phyloP scores from a whole-genome alignment of 2,329 filamentous ascomycete species.

The Clathrospora elynae region DNA sequence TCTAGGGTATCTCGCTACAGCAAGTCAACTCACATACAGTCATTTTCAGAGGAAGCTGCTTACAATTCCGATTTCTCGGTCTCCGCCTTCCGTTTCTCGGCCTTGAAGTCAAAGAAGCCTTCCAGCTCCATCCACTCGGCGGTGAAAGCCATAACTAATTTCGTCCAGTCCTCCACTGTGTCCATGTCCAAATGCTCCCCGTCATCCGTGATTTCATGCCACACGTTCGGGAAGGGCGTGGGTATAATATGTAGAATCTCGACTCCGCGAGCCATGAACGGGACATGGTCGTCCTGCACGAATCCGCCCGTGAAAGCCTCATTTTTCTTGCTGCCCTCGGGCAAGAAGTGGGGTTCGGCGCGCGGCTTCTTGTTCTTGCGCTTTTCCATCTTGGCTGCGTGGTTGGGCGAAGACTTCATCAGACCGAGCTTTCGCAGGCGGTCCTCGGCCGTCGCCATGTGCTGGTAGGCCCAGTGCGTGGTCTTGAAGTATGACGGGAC shows the following conservation, averaged over 20 bases:
- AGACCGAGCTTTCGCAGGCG: conserved; percentile 71
- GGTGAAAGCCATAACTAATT: conserved; percentile 80
- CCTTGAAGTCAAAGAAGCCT: conserved; percentile 39
- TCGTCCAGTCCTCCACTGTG: conserved; percentile 87
- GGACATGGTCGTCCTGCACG: conserved; percentile 90
- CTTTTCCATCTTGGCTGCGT: conserved; percentile 50
- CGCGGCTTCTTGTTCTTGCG: conserved; percentile 38
- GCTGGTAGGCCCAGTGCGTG: conserved; percentile 91
- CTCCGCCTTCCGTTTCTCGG: conserved; percentile 20
- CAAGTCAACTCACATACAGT: conserved; percentile 26
- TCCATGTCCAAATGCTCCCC: conserved; percentile 81
- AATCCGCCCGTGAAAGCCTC: conserved; percentile 58
- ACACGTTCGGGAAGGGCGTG: conserved; percentile 77
- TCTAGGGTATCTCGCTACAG: conserved; percentile 41
- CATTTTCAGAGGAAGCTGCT: conserved; percentile 29
- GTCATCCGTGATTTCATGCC: conserved; percentile 86
- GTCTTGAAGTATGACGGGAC: conserved; percentile 88
- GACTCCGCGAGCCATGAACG: conserved; percentile 87
- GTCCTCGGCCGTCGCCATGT: conserved; percentile 74
- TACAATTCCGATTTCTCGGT: conserved; percentile 45
- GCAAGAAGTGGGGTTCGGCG: conserved; percentile 62
- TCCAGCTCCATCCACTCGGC: conserved; percentile 86
- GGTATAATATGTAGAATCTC: conserved; percentile 93
- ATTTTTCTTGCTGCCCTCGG: conserved; percentile 58
- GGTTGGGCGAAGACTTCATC: conserved; percentile 66